Base-by-base conservation (phyloP, 306 rosid species). In the Gillenia trifoliata region DNA sequence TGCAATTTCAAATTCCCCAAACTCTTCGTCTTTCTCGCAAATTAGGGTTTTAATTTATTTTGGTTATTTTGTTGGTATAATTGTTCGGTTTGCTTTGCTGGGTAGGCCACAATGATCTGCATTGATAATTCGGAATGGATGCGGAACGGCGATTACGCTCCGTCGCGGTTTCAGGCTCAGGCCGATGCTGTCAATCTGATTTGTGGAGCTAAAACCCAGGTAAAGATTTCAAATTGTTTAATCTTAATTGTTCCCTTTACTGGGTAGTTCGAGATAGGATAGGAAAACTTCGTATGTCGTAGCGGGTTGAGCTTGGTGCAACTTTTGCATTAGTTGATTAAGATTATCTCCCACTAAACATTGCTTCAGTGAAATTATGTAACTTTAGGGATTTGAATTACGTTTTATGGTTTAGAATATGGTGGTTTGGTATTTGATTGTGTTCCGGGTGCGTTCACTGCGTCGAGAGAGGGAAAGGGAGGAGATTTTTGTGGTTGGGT, bases 151-250 rank as follows among this genome's bases (percentile, higher is more conserved):
- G 98, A 93, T 65, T 93, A 89, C 66, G 10, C 93, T 33, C 98
- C 98, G 29, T 83, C 93, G 43, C 89, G 98, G 73, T 88, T 93
- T 85, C 91, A 87, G 87, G 96, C 97, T 65, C 98, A 88, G 82
- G 85, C 93, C 6, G 98, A 93, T 47, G 91, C 98, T 74, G 92
- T 91, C 38, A 93, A 91, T 82, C 88, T 91, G 68, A 93, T 93
- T 70, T 93, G 98, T 63, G 98, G 98, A 55, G 98, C 98, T 66
- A 93, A 93, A 86, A 93, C 98, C 19, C 98, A 93, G 91, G 93
- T 95, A 40, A 12, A 47, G 20, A 47, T 47, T 15, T 47, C 6
- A 15, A 17, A 47, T 47, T 45, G 41, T n/a, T 59, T 9, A 49
- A 66, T 47, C 2, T 38, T 8, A 29, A 23, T 5, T 30, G 25